Evolutionary conservation across 129 eudicot genomes (phyloP), one percentile per base, ranked within the genome.

Genomic region (Escallonia rubra): DNA sequence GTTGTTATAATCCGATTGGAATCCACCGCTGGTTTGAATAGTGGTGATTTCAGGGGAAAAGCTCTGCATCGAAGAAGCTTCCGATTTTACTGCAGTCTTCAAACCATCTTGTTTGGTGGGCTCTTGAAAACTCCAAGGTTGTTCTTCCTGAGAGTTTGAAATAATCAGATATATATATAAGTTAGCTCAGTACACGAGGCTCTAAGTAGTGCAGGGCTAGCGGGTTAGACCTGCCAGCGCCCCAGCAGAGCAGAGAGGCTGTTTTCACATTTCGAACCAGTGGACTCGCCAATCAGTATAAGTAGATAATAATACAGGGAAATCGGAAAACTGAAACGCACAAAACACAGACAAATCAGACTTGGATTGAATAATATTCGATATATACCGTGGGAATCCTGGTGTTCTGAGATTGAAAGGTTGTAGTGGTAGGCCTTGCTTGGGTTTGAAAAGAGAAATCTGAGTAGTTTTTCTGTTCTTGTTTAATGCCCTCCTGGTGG

Each of bases 361-460:
- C 43, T 58, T n/a, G 13, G 46, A 57, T 5, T 23, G 61, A 74
- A 10, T 1, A 10, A 8, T 60, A 40, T 46, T 41, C 11, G 9
- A 44, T 8, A 69, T 68, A 41, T 69, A 74, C 83, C 6, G 34
- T 7, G 10, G 79, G 48, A 14, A 68, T 39, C 47, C 64, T 40
- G n/a, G 76, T 62, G 15, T 72, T 59, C 70, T 82, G 87, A 40
- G 91, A 67, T 39, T 51, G 67, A 50, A 68, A 76, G 44, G 10
- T 55, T n/a, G 79, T 57, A 14, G 72, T 9, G 41, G 67, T 3
- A 42, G 53, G 65, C 52, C 64, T 64, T 57, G 76, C 10, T 73
- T 72, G 82, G 41, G 79, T 46, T 60, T 76, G 91, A 64, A 92
- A 92, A 69, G 86, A 81, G 74, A 88, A 86, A 63, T 76, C 81